Evolutionary conservation across 2,329 filamentous ascomycete species (phyloP), one percentile per base, ranked within the genome.

Genomic region (Cercospora zeae-maydis): DNA sequence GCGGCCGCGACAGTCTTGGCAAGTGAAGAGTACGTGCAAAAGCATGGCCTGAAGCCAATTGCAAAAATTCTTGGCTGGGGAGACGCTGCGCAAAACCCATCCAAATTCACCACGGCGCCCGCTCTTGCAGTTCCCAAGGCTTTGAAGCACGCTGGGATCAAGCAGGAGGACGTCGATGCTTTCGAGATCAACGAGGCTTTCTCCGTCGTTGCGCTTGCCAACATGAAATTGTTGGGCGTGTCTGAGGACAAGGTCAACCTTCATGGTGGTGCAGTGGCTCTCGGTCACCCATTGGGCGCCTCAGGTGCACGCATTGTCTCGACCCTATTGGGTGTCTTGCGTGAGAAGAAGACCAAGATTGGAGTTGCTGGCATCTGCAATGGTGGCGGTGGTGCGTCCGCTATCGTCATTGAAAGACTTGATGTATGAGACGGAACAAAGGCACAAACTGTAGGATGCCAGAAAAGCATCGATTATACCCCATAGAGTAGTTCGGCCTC

Each of bases 171-270:
- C 63, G 84, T 99, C 63, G 93, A 98, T 74, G 95, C 87, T 71
- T 99, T 95, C 78, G 95, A 99, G 84, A 97, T 99, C 84, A 99
- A 99, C 83, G 95, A 99, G 83, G 95, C 95, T 45, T 99, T 99
- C 83, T 95, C 91, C 67, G 95, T 96, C 55, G 95, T 99, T 67
- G 92, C 95, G 39, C 85, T 99, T 58, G 93, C 95, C 70, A 99
- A 99, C 83, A 87, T 96, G 81, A 96, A 99, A 86, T 78, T 98
- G 60, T 87, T 99, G 42, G 84, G 83, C 66, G 81, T 99, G 62
- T 82, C 83, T 67, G 84, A 90, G 69, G 90, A 93, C 64, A 96
- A 92, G 80, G 93, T 99, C 76, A 99, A 99, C 81, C 82, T 98
- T 61, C 93, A 92, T 74, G 95, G 95, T 74, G 95, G 95, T 76